These are phyloP conservation scores for Favolaschia claudopus DNA, from an alignment of 768 basidiomycete species.

Conservation along the genomic window DNA sequence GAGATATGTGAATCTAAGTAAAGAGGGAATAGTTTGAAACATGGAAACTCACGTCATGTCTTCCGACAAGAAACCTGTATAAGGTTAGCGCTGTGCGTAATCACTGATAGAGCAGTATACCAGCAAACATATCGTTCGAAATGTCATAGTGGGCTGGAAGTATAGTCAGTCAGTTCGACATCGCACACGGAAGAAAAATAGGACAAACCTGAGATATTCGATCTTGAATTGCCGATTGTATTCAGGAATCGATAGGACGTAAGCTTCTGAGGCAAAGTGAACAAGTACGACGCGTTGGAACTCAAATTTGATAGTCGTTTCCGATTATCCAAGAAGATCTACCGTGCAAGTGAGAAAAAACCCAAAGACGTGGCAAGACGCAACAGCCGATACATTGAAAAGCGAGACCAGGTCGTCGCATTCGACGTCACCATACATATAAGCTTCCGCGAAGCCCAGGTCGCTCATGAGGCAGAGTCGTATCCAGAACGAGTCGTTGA, in stretches of 20 bases:
- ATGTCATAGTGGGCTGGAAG: constrained; percentile 74
- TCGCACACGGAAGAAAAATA: neutral
- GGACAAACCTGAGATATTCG: constrained; percentile 60
- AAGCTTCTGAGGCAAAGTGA: constrained; percentile 60
- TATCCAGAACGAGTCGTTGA: constrained; percentile 65
- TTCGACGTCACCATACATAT: constrained; percentile 81
- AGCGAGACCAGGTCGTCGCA: constrained; percentile 69
- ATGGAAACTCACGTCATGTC: constrained; percentile 66
- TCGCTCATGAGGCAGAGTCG: constrained; percentile 67
- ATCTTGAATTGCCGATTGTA: constrained; percentile 67
- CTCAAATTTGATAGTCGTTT: constrained; percentile 56
- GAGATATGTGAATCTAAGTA: neutral
- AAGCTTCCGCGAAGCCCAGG: constrained; percentile 78
- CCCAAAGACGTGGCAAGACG: constrained; percentile 22
- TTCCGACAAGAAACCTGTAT: constrained; percentile 59
- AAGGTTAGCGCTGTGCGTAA: constrained; percentile 2
- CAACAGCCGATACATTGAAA: constrained; percentile 73
- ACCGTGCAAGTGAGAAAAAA: neutral
- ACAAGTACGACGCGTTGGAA: constrained; percentile 59
- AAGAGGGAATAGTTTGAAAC: neutral
- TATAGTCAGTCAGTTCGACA: neutral
- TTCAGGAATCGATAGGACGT: constrained; percentile 70
- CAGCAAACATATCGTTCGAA: constrained; percentile 77
- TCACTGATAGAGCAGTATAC: constrained; percentile 36
- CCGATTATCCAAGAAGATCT: constrained; percentile 73